Base-by-base conservation (phyloP, 352 stramenopile species). In the Globisporangium alternatum region DNA sequence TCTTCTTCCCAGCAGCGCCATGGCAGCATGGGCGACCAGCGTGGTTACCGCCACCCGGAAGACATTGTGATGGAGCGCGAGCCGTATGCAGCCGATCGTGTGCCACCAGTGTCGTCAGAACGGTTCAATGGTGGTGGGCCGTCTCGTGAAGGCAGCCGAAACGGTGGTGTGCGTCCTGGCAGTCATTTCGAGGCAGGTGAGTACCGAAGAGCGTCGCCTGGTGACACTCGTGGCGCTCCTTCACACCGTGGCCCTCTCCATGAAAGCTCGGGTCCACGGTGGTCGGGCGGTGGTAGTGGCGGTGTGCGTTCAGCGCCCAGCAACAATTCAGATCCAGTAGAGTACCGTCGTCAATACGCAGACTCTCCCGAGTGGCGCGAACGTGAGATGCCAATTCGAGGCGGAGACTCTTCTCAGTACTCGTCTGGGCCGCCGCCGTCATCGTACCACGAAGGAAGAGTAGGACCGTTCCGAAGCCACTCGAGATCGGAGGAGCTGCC, bases 301-400 rank as follows among this genome's bases (percentile, higher is more conserved):
- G 30, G 41, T 28, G n/a, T 3, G 22, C 59, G 59, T 15, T 31
- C 59, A 8, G 48, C 48, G 5, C 22, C 19, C 43, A 44, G 15
- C 45, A 52, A 17, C 21, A 17, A 56, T 5, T 21, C 28, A 4
- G 39, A 68, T 17, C 35, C 21, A 15, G 17, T 30, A 7, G 71
- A 77, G 13, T 81, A 85, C 54, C 62, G 57, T 1, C 74, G 59
- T 1, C 69, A 70, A 22, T 83, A 78, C 65, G 64, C 49, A 6
- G 62, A 75, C n/a, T 71, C 71, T 8, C 71, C 74, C 15, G 65
- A 60, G n/a, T 83, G 78, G 78, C 64, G 68, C 28, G 71, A 84
- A 43, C 68, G 66, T 37, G 69, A 65, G 0, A 62, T 72, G 25
- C 25, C 21, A 17, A 10, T n/a, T 25, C 60, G 41, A 33, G 51